Conservation (phyloP, 148 eudicot species). For the Camellia lanceoleosa region DNA sequence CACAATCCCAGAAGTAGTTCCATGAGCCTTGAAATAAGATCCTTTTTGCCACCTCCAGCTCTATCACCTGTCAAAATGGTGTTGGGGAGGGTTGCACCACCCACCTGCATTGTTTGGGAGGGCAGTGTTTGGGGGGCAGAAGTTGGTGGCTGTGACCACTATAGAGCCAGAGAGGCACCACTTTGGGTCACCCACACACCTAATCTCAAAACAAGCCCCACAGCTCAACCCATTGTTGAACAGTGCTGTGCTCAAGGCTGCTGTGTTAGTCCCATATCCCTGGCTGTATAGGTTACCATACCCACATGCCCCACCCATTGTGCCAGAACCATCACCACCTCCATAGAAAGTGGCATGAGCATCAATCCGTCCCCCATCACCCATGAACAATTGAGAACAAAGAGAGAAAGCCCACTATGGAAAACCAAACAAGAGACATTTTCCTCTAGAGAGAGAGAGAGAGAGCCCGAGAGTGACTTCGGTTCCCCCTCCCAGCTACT, state of each 20-base stretch:
- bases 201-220: conserved; percentile 23
- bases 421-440: conserved; percentile 15
- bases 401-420: conserved; percentile 1
- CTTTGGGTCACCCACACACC: conserved; percentile 9
- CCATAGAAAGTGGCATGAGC: conserved; percentile 28
- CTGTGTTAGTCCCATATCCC: conserved; percentile 21
- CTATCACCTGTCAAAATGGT: conserved; percentile 23
- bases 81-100: conserved; percentile 19
- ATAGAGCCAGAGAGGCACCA: conserved; percentile 23
- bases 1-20: too few species aligned
- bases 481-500: too few species aligned
- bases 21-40: too few species aligned
- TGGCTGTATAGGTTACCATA: conserved; percentile 18
- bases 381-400: conserved; percentile 8
- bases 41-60: too few species aligned
- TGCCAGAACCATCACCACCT: conserved; percentile 22
- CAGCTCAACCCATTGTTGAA: conserved; percentile 21
- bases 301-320: conserved; percentile 11
- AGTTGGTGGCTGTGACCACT: conserved; percentile 24
- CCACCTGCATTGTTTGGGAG: conserved; percentile 16
- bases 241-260: conserved; percentile 15
- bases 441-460: too few species aligned
- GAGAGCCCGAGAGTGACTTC: too few species aligned
- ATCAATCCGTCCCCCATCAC: conserved; percentile 9
- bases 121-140: conserved; percentile 22